These are phyloP conservation scores for Botrytis paeoniae DNA, from an alignment of 2,329 filamentous ascomycete genomes.

Conservation along the genomic window DNA sequence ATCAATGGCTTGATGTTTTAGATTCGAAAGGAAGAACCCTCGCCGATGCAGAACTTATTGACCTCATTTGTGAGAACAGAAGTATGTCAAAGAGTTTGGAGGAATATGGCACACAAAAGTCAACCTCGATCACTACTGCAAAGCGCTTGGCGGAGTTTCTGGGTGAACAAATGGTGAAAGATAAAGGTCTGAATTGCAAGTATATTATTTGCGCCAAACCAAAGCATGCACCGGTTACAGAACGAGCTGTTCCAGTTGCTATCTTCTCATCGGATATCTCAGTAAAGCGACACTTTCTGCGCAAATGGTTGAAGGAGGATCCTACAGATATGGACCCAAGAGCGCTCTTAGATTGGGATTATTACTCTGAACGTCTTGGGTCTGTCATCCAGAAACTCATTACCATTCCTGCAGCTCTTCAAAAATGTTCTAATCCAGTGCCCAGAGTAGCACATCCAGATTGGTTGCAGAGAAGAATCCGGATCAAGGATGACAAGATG, in stretches of 20 bases:
- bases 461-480: conserved; percentile 91
- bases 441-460: conserved; percentile 92
- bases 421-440: conserved; percentile 92
- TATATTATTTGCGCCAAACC: conserved; percentile 94
- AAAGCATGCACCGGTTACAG: conserved; percentile 86
- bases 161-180: conserved; percentile 98
- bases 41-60: conserved; percentile 94
- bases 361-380: conserved; percentile 92
- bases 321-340: conserved; percentile 87
- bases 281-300: conserved; percentile 83
- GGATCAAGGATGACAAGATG: conserved; percentile 92
- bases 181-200: conserved; percentile 98
- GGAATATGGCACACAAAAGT: conserved; percentile 94
- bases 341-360: conserved; percentile 90
- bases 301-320: conserved; percentile 95
- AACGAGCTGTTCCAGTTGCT: conserved; percentile 88
- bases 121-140: conserved; percentile 98
- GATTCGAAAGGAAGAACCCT: conserved; percentile 84
- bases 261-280: conserved; percentile 93
- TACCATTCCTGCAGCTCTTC: conserved; percentile 93
- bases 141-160: conserved; percentile 93
- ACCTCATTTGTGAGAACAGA: conserved; percentile 99
- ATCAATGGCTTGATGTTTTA: conserved; percentile 94
- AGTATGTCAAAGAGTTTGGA: conserved; percentile 97
- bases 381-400: conserved; percentile 99